These are phyloP conservation scores for Phytomonas sp. DNA, from an alignment of 208 protist species.

Conservation along the genomic window DNA sequence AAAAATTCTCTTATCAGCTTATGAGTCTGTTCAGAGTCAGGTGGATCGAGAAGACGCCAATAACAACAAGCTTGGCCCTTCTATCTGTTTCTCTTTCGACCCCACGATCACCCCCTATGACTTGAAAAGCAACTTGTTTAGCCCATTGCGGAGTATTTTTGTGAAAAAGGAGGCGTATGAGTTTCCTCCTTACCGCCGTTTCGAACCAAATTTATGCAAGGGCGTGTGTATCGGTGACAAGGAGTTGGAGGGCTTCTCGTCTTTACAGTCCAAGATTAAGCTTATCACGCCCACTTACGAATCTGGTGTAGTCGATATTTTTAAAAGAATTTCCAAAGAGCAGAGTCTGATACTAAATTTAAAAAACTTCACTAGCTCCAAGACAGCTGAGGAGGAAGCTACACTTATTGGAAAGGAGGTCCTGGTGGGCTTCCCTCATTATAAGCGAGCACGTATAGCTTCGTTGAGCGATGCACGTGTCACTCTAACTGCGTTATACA, in stretches of 20 bases:
- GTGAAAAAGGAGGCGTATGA: conserved; percentile 45
- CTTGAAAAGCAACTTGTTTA: conserved; percentile 54
- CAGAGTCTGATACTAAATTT: conserved; percentile 71
- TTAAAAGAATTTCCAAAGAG: conserved; percentile 55
- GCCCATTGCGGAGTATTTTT: conserved; percentile 33
- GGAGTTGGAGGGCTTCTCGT: conserved; percentile 74
- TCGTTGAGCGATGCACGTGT: conserved; percentile 44
- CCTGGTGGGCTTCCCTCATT: conserved; percentile 82
- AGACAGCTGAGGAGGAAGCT: conserved; percentile 22
- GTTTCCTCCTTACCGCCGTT: conserved; percentile 35
- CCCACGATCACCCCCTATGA: conserved; percentile 31
- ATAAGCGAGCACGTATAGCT: conserved; percentile 76
- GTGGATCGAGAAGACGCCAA: conserved; percentile 56
- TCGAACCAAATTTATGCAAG: conserved; percentile 53
- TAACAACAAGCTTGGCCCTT: conserved; percentile 58
- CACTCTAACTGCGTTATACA: conserved; percentile 42
- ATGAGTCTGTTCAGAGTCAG: conserved; percentile 63
- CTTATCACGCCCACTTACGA: conserved; percentile 48
- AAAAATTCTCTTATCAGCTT: conserved; percentile 51
- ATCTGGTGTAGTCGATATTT: conserved; percentile 55
- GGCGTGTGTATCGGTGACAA: conserved; percentile 39
- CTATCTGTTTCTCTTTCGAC: conserved; percentile 65
- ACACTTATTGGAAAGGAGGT: conserved; percentile 71
- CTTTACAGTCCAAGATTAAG: conserved; percentile 52
- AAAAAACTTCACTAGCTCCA: conserved; percentile 22